These are phyloP conservation scores for Lactifluus subvellereus DNA, from an alignment of 768 basidiomycete genomes.

Conservation along the genomic window DNA sequence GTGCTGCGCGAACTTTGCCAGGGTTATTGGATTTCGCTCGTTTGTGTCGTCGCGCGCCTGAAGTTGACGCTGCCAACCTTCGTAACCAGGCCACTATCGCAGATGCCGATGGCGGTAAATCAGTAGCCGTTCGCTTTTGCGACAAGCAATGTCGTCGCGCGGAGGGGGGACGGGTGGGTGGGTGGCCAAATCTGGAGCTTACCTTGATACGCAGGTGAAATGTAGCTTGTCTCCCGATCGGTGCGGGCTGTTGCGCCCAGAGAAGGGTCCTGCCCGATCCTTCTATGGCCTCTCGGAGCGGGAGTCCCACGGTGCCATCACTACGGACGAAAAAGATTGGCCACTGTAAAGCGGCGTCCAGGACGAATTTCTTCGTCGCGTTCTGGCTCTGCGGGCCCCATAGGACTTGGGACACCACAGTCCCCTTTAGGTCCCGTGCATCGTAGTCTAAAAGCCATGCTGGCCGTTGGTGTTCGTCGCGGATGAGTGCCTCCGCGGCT, in stretches of 20 bases:
- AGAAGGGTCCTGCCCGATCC: not conserved
- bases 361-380: not conserved
- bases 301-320: not conserved
- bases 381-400: conserved; percentile 1
- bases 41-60: conserved; percentile 5
- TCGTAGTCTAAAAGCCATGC: conserved; percentile 1
- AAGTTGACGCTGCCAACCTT: not conserved
- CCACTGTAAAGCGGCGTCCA: not conserved
- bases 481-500: too few relatives aligned
- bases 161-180: too few relatives aligned
- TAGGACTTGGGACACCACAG: not conserved
- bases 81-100: not conserved
- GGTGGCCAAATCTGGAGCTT: too few relatives aligned
- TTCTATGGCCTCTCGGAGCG: not conserved
- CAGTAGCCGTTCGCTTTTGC: not conserved
- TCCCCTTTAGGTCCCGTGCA: not conserved
- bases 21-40: not conserved
- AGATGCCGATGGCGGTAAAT: not conserved
- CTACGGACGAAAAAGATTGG: not conserved
- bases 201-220: too few relatives aligned
- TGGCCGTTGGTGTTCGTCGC: too few relatives aligned
- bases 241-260: not conserved
- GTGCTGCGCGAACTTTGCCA: conserved; percentile 4
- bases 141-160: too few relatives aligned
- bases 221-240: too few relatives aligned